Base-by-base conservation (phyloP, 805 yeast genomes). In the Sporopachydermia lactativora region DNA sequence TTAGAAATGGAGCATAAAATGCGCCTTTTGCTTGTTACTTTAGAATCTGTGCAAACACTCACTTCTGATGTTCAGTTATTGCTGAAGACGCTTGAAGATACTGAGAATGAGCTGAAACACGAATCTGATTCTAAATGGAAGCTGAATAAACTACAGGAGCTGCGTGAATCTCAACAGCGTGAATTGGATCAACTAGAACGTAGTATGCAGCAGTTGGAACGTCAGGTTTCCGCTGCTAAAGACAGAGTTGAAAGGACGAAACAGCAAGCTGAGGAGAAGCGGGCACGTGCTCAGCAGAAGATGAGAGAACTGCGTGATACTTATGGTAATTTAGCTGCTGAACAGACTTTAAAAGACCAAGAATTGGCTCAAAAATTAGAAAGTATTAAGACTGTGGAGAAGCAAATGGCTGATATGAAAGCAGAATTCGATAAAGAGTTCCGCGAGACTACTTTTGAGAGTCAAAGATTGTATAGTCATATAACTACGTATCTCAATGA, bases 21-120 rank as follows among this genome's bases (percentile, higher is more conserved):
- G 38, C 60, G 73, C 39, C 73, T 75, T 47, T 54, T 77, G 15
- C 58, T 69, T 1, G 59, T 65, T 1, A 68, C 88, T 0, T 62
- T 72, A 5, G 81, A 76, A 39, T 68, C 85, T 0, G 68, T 82
- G 43, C 69, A 64, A 43, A 60, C 70, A 5, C 59, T 77, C 17
- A 65, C 73, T 4, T 65, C 64, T 41, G 75, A 71, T 31, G 48
- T 71, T 24, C 59, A 55, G 38, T 62, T 61, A 34, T 59, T 71
- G 15, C 55, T 60, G 34, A 58, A 61, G 35, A 62, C 70, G 19
- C 49, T 70, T 50, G 73, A 70, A 44, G 76, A 78, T 49, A 59
- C 71, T 39, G 58, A 68, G 45, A 55, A 61, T 45, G 75, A 75
- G 51, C 49, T 66, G 45, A 51, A 49, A 42, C 60, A 64, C 52